Evolutionary conservation across 177 flowering plant genomes (phyloP).

Genomic region (Vitis hybrid): DNA sequence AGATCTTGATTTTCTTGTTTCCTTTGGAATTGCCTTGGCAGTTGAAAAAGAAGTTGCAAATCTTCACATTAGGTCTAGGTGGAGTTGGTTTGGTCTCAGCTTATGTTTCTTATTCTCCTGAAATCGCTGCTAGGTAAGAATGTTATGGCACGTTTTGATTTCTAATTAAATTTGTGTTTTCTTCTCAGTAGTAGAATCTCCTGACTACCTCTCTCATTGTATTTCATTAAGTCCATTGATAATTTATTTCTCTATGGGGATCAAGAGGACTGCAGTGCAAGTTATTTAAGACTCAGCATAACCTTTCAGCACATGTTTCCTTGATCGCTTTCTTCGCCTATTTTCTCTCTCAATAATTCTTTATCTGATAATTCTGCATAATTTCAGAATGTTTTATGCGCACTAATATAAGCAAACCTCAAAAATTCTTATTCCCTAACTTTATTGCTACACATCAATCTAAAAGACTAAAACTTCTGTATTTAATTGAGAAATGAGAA

Average conservation of each 20-base stretch:
- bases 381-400: too few relatives aligned
- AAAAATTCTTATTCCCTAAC: too few relatives aligned
- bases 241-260: neutral
- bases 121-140: conserved; percentile 76
- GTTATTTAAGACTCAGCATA: neutral
- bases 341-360: too few relatives aligned
- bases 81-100: conserved; percentile 77
- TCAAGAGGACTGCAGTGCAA: neutral
- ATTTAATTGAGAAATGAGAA: too few relatives aligned
- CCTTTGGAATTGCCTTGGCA: conserved; percentile 30
- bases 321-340: too few relatives aligned
- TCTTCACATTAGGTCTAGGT: conserved; percentile 78
- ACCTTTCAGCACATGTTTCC: neutral
- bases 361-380: too few relatives aligned
- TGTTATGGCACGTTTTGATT: neutral
- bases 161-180: neutral
- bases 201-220: neutral
- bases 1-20: neutral
- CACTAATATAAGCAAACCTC: too few relatives aligned
- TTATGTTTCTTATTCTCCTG: conserved; percentile 83
- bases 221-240: neutral
- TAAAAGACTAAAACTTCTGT: too few relatives aligned
- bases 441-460: too few relatives aligned
- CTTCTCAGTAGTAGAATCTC: neutral
- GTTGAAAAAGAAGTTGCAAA: conserved; percentile 78